Evolutionary conservation across 345 rosid species (phyloP), one percentile per base, ranked within the genome.

Genomic region (Sonneratia alba): DNA sequence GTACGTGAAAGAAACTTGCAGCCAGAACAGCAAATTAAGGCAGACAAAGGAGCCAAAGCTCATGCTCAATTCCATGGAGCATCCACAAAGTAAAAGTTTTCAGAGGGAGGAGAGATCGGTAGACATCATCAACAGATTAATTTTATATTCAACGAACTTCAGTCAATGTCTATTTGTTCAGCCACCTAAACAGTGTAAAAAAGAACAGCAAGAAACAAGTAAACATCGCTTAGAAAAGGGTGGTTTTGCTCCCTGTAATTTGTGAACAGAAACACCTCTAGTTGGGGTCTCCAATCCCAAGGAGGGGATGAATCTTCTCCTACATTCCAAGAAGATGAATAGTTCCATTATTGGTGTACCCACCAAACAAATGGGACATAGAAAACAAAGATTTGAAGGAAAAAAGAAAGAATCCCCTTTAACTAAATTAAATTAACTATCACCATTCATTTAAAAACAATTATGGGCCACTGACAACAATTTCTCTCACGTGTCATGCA

Each of bases 401-500:
- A 61, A 62, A 71, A 72, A 22, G n/a, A 45, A 75, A 64, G 70
- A 67, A 76, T 68, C 48, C 56, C 66, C 68, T 70, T 70, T 27
- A 16, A 67, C 68, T 57, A 24, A 16, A 68, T 11, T 43, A 63
- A 69, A 47, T 67, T 70, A 64, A 36, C 74, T 5, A 53, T 53
- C 56, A n/a, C 24, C 22, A 3, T 3, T 36, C 68, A 24, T 43
- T 36, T 21, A 53, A 53, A 53, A 53, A 18, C 27, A 40, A 64
- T n/a, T 34, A 67, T 49, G 70, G 77, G 70, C 62, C 74, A 66
- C 65, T 27, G 55, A 21, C 15, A 49, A 19, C 70, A 62, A 53
- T 70, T 37, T 69, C 64, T 72, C 76, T 74, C 78, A 67, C 76
- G 70, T 69, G 76, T 77, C 56, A 69, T 67, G 22, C 70, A 66